Conservation (phyloP, 83 land plant species). For the Picea abies region DNA sequence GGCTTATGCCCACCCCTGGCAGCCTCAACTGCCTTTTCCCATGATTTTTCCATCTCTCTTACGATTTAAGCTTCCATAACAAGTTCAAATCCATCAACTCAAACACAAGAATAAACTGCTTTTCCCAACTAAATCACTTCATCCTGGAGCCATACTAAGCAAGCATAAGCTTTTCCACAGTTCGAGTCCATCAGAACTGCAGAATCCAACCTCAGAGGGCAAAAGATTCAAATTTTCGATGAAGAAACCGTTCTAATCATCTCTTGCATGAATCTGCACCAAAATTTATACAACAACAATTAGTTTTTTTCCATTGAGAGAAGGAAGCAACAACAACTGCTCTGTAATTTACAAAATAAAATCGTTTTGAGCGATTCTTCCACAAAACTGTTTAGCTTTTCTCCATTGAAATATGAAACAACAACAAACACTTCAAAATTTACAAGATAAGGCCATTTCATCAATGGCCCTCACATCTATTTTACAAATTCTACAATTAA, state of each 20-base stretch:
- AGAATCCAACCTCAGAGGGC: background rate
- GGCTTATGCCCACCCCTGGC: constrained; percentile 32
- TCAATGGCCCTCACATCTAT: too few species aligned
- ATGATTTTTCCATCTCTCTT: constrained; percentile 42
- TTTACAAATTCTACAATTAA: too few species aligned
- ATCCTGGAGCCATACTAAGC: background rate
- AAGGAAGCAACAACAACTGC: too few species aligned
- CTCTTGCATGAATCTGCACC: too few species aligned
- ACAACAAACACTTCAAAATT: background rate
- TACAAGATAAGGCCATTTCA: background rate
- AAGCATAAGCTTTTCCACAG: background rate
- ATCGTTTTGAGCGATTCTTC: background rate
- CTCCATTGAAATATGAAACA: background rate
- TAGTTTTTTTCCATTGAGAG: too few species aligned
- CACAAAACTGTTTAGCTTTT: background rate
- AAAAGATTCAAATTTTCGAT: background rate
- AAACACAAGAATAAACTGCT: too few species aligned
- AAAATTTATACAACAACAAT: too few species aligned
- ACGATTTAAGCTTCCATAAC: background rate
- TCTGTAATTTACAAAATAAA: too few species aligned
- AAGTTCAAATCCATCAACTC: too few species aligned
- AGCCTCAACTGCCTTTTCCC: background rate
- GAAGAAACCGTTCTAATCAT: too few species aligned
- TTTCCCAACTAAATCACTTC: too few species aligned
- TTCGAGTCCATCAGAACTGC: background rate